Percentiles rank a stretch among this genome's conserved stretches.
Conservation (phyloP, 108 stramenopile species). For the Conticribra weissflogii region DNA sequence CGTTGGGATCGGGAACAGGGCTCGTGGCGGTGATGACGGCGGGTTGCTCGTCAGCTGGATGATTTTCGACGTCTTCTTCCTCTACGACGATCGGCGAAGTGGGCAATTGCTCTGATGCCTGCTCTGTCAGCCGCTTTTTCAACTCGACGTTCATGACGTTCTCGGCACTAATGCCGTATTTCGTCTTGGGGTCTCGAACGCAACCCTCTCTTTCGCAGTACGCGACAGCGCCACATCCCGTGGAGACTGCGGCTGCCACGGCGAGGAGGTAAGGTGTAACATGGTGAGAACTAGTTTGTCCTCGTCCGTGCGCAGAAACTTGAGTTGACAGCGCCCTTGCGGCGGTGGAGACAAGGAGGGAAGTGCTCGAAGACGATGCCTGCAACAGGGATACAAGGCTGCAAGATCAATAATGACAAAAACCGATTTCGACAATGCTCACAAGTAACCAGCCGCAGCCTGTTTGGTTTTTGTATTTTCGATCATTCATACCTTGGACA, state of each 20-base stretch:
- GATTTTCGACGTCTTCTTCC: conserved; percentile 19
- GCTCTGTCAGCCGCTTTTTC: conserved; percentile 30
- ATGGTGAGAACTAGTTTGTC: conserved; percentile 6
- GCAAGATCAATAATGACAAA: not conserved
- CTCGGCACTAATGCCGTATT: conserved; percentile 43
- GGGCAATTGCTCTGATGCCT: conserved; percentile 4
- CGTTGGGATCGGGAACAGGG: conserved; percentile 21
- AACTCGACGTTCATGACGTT: conserved; percentile 37
- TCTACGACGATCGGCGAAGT: not conserved
- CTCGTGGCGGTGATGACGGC: conserved; percentile 29
- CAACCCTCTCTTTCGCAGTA: conserved; percentile 48
- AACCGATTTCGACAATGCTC: not conserved
- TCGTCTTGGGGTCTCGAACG: conserved; percentile 48
- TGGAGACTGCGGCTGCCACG: conserved; percentile 21
- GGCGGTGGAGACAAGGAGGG: conserved; percentile 32
- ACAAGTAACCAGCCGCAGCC: not conserved
- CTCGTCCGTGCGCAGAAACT: conserved; percentile 26
- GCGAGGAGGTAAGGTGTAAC: conserved; percentile 16
- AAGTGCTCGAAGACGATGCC: conserved; percentile 14
- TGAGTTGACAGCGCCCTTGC: conserved; percentile 43
- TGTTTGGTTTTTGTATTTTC: not conserved
- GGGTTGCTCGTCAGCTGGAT: conserved; percentile 3
- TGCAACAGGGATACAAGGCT: not conserved
- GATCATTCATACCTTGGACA: conserved; percentile 8
- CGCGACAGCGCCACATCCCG: conserved; percentile 23